A percentile compares a stretch with the other conserved stretches of the same genome.
phyloP scores from a whole-genome alignment of 495 filamentous ascomycete species.

The Sordaria brevicollis region DNA sequence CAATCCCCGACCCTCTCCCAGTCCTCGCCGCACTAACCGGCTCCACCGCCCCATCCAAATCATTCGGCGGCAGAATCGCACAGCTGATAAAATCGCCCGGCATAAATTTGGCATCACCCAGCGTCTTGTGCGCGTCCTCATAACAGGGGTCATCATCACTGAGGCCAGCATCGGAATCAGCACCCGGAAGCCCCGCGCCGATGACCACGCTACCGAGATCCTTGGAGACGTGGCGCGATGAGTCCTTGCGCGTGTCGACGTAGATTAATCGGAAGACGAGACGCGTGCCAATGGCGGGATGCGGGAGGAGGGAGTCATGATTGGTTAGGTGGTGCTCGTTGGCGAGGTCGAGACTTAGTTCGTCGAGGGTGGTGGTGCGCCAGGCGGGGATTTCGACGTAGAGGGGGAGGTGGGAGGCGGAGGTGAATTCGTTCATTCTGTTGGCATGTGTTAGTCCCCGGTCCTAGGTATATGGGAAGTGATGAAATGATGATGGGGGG shows the following conservation, averaged over 20 bases:
- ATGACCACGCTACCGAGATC: constrained; percentile 79
- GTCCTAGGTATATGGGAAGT: too few relatives aligned
- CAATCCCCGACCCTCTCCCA: constrained; percentile 25
- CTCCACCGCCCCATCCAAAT: constrained; percentile 60
- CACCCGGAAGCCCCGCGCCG: constrained; percentile 35
- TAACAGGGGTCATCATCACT: not conserved
- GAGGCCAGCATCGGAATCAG: not conserved
- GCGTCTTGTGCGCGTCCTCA: constrained; percentile 48
- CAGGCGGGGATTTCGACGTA: constrained; percentile 84
- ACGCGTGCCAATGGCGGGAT: constrained; percentile 67
- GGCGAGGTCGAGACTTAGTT: constrained; percentile 60
- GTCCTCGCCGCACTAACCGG: constrained; percentile 34
- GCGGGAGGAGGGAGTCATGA: constrained; percentile 56
- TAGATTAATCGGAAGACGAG: constrained; percentile 81
- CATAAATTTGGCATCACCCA: constrained; percentile 68
- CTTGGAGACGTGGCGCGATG: constrained; percentile 55
- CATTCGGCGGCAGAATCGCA: constrained; percentile 62
- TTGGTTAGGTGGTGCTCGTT: constrained; percentile 9
- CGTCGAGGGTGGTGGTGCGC: constrained; percentile 69
- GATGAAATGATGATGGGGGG: too few relatives aligned
- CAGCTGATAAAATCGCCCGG: constrained; percentile 82
- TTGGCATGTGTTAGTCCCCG: not conserved
- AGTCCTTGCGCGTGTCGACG: constrained; percentile 56
- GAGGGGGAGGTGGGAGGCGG: constrained; percentile 44
- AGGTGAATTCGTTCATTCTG: constrained; percentile 57